Percentiles rank a stretch among this genome's conserved stretches.
Conservation (phyloP, 441 rosid genomes). For the Adansonia gregorii region DNA sequence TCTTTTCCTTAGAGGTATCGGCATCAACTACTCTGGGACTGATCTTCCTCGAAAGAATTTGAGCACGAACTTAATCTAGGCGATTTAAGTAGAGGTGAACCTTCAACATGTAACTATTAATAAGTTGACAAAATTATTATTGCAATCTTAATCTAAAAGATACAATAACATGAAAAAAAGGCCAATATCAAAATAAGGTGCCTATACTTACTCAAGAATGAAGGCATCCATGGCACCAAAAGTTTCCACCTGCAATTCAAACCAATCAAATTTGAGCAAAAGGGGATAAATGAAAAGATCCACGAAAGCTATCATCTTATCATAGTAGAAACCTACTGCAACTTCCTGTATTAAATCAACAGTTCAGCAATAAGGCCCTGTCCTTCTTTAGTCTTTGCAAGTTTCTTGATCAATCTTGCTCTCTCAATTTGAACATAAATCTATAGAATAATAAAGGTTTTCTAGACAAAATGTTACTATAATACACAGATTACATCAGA, state of each 20-base stretch:
- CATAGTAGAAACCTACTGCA: constrained; percentile 61
- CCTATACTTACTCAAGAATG: constrained; percentile 89
- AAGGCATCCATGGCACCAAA: constrained; percentile 99
- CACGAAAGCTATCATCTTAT: constrained; percentile 1
- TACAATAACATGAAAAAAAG: not conserved
- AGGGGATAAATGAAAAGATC: not conserved
- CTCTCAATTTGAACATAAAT: constrained; percentile 97
- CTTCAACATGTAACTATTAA: constrained; percentile 44
- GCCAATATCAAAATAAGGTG: constrained; percentile 9
- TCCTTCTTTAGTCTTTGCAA: constrained; percentile 93
- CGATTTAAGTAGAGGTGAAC: constrained; percentile 96
- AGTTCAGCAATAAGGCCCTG: constrained; percentile 91
- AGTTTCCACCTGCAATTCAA: constrained; percentile 78
- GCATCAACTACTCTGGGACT: constrained; percentile 84
- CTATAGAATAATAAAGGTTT: constrained; percentile 41
- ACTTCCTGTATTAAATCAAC: constrained; percentile 98
- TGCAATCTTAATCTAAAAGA: not conserved
- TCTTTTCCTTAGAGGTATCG: constrained; percentile 85
- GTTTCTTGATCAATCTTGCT: constrained; percentile 85
- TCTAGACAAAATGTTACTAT: not conserved
- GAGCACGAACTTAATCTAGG: constrained; percentile 92
- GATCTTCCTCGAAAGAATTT: constrained; percentile 91
- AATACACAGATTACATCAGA: constrained; percentile 6
- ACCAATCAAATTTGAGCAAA: constrained; percentile 24
- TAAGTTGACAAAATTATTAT: constrained; percentile 28